Percentiles rank a stretch among this genome's conserved stretches.
These are phyloP conservation scores for Tylopilus sp. DNA, from an alignment of 768 basidiomycete genomes.

Conservation along the genomic window DNA sequence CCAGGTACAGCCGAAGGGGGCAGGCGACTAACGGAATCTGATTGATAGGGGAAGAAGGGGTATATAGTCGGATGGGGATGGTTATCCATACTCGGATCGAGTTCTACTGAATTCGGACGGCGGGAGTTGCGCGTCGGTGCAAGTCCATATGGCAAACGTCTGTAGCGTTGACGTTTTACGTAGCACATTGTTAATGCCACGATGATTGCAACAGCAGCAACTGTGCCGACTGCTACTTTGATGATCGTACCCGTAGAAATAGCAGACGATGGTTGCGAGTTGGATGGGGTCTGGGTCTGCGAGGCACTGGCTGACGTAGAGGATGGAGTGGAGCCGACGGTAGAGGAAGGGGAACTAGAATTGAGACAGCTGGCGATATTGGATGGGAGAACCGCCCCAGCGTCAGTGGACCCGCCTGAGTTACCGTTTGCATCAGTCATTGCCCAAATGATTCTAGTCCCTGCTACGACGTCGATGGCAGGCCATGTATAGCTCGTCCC, in stretches of 20 bases:
- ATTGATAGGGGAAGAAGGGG: slow-evolving; percentile 32
- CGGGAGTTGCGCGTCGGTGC: slow-evolving; percentile 27
- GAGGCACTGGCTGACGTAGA: slow-evolving; percentile 16
- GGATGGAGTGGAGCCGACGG: slow-evolving; percentile 25
- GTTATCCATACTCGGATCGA: slow-evolving; percentile 24
- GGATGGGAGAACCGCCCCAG: slow-evolving; percentile 45
- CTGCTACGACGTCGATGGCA: slow-evolving; percentile 52
- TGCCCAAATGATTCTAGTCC: slow-evolving; percentile 55
- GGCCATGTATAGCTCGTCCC: slow-evolving; percentile 49
- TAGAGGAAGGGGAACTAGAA: slow-evolving; percentile 51
- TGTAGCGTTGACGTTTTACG: slow-evolving; percentile 32
- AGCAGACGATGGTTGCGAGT: slow-evolving; percentile 19
- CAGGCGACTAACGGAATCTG: slow-evolving; percentile 17
- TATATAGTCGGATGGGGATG: slow-evolving; percentile 34
- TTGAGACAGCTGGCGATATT: slow-evolving; percentile 52
- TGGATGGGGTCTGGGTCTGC: slow-evolving; percentile 12
- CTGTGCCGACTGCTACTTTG: slow-evolving; percentile 45
- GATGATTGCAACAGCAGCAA: slow-evolving; percentile 51
- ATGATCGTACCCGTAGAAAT: slow-evolving; percentile 46
- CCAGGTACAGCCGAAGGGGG: slow-evolving; percentile 9
- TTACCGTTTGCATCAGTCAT: slow-evolving; percentile 49
- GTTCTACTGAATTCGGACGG: slow-evolving; percentile 38
- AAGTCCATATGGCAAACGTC: slow-evolving; percentile 28
- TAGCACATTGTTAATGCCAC: slow-evolving; percentile 52
- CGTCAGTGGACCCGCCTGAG: slow-evolving; percentile 59